These are phyloP conservation scores for Arthroderma sp. DNA, from an alignment of 2,329 filamentous ascomycete genomes.

Conservation along the genomic window DNA sequence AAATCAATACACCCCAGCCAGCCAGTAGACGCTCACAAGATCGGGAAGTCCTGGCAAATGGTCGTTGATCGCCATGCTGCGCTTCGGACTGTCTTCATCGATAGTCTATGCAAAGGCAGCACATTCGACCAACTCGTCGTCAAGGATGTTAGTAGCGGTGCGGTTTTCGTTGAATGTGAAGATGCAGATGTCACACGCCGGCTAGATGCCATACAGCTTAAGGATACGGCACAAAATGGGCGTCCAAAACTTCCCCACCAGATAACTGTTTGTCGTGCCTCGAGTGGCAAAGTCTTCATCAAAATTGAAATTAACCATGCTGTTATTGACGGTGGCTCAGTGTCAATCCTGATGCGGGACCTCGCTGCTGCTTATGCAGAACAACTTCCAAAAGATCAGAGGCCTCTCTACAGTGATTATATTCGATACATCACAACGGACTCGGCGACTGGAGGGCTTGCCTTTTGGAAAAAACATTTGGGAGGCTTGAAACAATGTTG, in stretches of 20 bases:
- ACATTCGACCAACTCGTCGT: slow-evolving; percentile 28
- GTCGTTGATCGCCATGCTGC: slow-evolving; percentile 23
- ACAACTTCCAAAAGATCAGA: slow-evolving; percentile 5
- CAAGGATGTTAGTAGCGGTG: slow-evolving; percentile 16
- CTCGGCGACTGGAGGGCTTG: slow-evolving; percentile 6
- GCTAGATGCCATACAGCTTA: slow-evolving; percentile 5
- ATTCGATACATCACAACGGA: slow-evolving; percentile 9
- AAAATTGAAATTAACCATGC: slow-evolving; percentile 35
- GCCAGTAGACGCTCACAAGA: slow-evolving; percentile 15
- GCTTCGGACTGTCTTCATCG: slow-evolving; percentile 23
- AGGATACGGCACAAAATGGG: slow-evolving; percentile 5
- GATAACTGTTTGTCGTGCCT: slow-evolving; percentile 24
- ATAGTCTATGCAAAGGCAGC: slow-evolving; percentile 22
- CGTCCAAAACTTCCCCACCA: slow-evolving; percentile 24
- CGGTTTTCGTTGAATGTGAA: slow-evolving; percentile 13
- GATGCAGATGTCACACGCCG: slow-evolving; percentile 7
- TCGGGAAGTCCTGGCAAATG: slow-evolving; percentile 21
- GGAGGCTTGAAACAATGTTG: slow-evolving; percentile 14
- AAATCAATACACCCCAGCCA: slow-evolving; percentile 9
- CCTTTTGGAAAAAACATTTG: slow-evolving; percentile 18
- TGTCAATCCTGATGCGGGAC: slow-evolving; percentile 31
- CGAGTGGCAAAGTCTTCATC: slow-evolving; percentile 19
- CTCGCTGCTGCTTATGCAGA: slow-evolving; percentile 24
- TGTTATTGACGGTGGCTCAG: slow-evolving; percentile 33
- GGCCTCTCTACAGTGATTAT: slow-evolving; percentile 11